Base-by-base conservation (phyloP, 768 basidiomycete species). In the Auriscalpium vulgare region DNA sequence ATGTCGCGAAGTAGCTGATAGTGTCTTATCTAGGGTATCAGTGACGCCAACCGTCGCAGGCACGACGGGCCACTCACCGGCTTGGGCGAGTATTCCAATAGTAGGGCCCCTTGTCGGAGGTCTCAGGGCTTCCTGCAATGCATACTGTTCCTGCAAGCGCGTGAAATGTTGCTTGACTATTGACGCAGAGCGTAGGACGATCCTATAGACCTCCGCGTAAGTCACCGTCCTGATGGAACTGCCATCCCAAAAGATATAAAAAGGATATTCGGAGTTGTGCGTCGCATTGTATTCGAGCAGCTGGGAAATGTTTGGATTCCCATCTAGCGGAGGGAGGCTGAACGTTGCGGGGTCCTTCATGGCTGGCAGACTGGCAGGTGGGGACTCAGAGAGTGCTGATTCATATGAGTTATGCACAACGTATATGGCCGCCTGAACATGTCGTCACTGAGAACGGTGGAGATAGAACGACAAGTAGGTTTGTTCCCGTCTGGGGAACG, bases 241-340 rank as follows among this genome's bases (percentile, higher is more conserved):
- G 11, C 57, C 61, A 7, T 62, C 56, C 3, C 53, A 55, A 47
- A 56, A 69, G 7, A 65, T 58, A 48, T 70, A 73, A 17, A 73
- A 49, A 13, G 69, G 70, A 53, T 75, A 72, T 21, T 65, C 54
- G 3, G 69, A 64, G 34, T 60, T 66, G 50, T 72, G 55, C n/a
- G 60, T 46, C 3, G 57, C 56, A 50, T 74, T 66, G 66, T 67
- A 74, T 48, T 73, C 74, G 40, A 68, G 71, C 17, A 75, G 47
- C 56, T 75, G 63, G 1, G 71, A 66, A 1, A 75, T 35, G 1
- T 62, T 63, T 6, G 69, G 53, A 13, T 63, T 64, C 21, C 70
- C 67, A 56, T 72, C 68, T 6, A 74, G 59, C 1, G 67, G 65
- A 4, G 74, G 71, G 7, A 64, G 59, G 8, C 36, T 50, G 61